These are phyloP conservation scores for Phylloporus scabripes DNA, from an alignment of 768 basidiomycete genomes.

Conservation along the genomic window DNA sequence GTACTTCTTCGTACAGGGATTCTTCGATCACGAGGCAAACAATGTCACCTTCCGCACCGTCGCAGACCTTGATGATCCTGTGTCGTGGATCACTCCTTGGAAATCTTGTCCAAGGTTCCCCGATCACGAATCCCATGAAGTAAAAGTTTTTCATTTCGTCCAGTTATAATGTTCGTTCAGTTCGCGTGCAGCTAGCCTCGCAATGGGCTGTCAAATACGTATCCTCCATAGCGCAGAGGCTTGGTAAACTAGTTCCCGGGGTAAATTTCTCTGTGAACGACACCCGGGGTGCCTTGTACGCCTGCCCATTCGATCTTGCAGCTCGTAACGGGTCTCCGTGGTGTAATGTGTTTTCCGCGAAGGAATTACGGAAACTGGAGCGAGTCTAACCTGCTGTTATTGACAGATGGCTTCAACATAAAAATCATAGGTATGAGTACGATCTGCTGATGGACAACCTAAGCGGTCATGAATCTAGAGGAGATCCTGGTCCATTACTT, in stretches of 20 bases:
- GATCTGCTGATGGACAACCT: conserved; percentile 35
- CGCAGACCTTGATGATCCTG: conserved; percentile 31
- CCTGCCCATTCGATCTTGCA: conserved; percentile 39
- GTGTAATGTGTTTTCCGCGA: conserved; percentile 34
- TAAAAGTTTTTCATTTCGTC: background rate
- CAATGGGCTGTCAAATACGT: conserved; percentile 34
- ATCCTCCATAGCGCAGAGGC: conserved; percentile 31
- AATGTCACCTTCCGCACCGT: conserved; percentile 28
- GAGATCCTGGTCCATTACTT: conserved; percentile 31
- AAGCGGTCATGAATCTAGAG: conserved; percentile 32
- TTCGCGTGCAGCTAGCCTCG: conserved; percentile 3
- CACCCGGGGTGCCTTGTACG: conserved; percentile 38
- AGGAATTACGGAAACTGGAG: conserved; percentile 35
- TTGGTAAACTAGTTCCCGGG: conserved; percentile 31
- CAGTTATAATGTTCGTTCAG: background rate
- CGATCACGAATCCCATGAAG: background rate
- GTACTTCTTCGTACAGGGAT: conserved; percentile 37
- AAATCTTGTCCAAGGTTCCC: conserved; percentile 28
- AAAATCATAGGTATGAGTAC: conserved; percentile 33
- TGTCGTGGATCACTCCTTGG: conserved; percentile 40
- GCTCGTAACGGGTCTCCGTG: conserved; percentile 34
- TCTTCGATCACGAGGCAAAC: conserved; percentile 31
- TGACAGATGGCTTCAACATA: background rate
- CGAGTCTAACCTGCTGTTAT: conserved; percentile 6
- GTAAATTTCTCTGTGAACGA: conserved; percentile 31